Conservation (phyloP, 345 rosid genomes). For the Citrus cavaleriei region DNA sequence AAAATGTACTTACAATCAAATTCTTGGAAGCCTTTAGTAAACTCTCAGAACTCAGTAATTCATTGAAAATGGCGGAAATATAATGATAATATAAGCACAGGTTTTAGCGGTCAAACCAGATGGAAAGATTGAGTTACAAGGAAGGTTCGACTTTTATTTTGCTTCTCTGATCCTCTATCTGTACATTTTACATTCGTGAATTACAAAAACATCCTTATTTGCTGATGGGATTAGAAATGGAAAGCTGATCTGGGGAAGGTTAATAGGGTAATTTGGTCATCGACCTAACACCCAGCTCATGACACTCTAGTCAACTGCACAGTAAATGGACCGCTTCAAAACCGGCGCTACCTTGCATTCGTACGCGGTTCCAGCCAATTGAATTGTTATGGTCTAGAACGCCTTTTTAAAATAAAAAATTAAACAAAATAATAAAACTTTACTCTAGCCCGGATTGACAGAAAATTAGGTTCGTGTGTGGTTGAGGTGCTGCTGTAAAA, state of each 20-base stretch:
- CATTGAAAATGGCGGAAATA: not conserved
- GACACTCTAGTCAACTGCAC: not conserved
- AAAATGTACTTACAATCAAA: not conserved
- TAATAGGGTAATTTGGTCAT: not conserved
- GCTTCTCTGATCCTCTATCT: no score
- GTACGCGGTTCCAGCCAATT: not conserved
- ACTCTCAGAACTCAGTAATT: no score
- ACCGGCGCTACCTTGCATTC: not conserved
- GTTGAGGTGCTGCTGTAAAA: no score
- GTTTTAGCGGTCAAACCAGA: not conserved
- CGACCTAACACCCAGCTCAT: not conserved
- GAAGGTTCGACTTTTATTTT: not conserved
- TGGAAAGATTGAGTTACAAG: no score
- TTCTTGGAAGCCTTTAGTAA: not conserved
- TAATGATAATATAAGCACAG: not conserved
- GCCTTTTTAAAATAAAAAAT: no score
- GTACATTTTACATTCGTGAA: not conserved
- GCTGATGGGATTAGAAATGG: not conserved
- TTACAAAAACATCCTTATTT: constrained; percentile 1
- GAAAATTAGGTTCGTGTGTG: rapidly evolving
- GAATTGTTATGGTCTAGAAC: not conserved
- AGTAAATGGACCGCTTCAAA: not conserved
- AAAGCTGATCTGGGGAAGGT: not conserved
- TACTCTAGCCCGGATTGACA: no score
- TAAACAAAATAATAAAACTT: no score